Evolutionary conservation across 768 basidiomycete genomes (phyloP).

Genomic region (Mycena chlorophos): DNA sequence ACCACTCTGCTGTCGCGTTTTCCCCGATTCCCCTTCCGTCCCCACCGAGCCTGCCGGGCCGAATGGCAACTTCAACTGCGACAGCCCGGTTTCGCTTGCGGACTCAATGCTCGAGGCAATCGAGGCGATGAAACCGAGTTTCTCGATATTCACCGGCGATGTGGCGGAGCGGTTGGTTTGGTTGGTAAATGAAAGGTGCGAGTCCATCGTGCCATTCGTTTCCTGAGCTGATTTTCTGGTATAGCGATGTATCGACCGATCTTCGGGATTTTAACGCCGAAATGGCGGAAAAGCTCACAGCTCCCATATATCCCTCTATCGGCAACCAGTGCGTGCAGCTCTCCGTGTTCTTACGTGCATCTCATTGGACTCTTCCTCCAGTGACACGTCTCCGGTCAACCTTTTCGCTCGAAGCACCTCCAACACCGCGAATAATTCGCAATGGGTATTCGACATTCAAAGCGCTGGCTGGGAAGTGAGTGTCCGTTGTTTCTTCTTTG

Average conservation of each 20-base stretch:
- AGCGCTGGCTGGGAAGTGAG: background rate
- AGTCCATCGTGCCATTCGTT: background rate
- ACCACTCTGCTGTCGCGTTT: background rate
- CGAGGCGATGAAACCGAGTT: slow-evolving; percentile 3
- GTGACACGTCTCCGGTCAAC: slow-evolving; percentile 37
- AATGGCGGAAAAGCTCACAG: background rate
- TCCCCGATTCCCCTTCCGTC: background rate
- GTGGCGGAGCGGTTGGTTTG: background rate
- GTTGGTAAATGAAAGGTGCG: background rate
- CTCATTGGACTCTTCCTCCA: slow-evolving; percentile 2
- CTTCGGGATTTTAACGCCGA: background rate
- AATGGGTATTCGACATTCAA: background rate
- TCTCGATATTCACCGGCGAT: background rate
- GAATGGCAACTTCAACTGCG: slow-evolving; percentile 22
- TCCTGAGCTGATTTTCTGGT: background rate
- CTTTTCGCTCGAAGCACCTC: slow-evolving; percentile 33
- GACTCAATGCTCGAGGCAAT: slow-evolving; percentile 33
- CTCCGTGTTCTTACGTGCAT: background rate
- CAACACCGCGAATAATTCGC: slow-evolving; percentile 3
- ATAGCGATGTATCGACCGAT: background rate
- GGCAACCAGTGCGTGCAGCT: background rate
- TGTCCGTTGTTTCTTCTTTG: too few species aligned
- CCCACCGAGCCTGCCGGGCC: background rate
- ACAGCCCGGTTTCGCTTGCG: slow-evolving; percentile 30
- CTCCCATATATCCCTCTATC: background rate